A percentile compares a stretch with the other conserved stretches of the same genome.
Conservation (phyloP, 176 grass and related monocot species). For the Raddia guianensis region DNA sequence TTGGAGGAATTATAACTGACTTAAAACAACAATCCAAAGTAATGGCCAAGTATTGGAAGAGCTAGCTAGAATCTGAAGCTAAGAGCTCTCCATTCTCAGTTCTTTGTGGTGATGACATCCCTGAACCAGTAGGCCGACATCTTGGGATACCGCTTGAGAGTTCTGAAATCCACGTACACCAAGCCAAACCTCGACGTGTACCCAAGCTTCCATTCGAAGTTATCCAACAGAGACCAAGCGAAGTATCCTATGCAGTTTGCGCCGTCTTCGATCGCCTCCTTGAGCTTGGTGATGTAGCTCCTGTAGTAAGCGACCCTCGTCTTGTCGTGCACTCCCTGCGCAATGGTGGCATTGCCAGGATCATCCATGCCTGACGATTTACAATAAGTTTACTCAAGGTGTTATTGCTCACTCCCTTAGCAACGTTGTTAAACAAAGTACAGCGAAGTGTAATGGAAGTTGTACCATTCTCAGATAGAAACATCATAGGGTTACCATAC, state of each 20-base stretch:
- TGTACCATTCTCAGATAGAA: conserved; percentile 75
- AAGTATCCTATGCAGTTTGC: conserved; percentile 57
- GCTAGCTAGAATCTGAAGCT: not conserved
- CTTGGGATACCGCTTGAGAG: conserved; percentile 52
- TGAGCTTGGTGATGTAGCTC: conserved; percentile 52
- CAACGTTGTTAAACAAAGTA: not conserved
- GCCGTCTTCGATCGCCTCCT: conserved; percentile 54
- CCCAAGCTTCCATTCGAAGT: conserved; percentile 60
- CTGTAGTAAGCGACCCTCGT: conserved; percentile 51
- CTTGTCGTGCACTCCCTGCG: conserved; percentile 43
- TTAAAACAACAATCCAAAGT: not conserved
- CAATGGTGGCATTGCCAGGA: conserved; percentile 46
- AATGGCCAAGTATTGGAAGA: not conserved
- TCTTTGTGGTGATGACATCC: conserved; percentile 23
- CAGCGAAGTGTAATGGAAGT: not conserved
- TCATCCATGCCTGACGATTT: conserved; percentile 49
- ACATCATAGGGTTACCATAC: conserved; percentile 54
- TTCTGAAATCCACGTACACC: conserved; percentile 54
- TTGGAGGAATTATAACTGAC: not conserved
- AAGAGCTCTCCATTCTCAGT: not conserved
- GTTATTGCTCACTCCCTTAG: not conserved
- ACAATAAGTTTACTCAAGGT: not conserved
- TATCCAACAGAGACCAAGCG: conserved; percentile 62
- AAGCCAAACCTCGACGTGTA: conserved; percentile 61
- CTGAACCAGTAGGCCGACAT: conserved; percentile 56